These are phyloP conservation scores for Podila clonocystis DNA, from an alignment of 192 early-diverging fungal genomes.

Conservation along the genomic window DNA sequence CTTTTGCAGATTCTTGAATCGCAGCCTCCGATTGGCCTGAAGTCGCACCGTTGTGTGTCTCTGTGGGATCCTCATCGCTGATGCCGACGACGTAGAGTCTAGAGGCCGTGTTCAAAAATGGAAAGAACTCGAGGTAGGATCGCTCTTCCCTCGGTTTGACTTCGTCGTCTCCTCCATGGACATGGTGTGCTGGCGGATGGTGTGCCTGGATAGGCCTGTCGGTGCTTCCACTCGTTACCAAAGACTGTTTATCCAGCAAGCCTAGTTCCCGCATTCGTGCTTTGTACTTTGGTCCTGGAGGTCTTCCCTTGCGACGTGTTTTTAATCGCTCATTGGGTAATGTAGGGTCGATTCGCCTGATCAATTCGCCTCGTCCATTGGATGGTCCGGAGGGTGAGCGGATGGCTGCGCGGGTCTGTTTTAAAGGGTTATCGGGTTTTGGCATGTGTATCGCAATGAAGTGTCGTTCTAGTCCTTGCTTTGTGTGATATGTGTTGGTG, in stretches of 20 bases:
- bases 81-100: conserved; percentile 57
- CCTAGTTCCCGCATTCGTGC: background rate
- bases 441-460: conserved; percentile 36
- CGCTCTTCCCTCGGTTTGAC: conserved; percentile 86
- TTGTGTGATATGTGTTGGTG: conserved; percentile 42
- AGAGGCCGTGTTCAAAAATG: conserved; percentile 72
- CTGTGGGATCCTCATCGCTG: background rate
- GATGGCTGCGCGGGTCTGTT: background rate
- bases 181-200: conserved; percentile 24
- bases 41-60: background rate
- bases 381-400: background rate
- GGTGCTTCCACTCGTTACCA: background rate
- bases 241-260: conserved; percentile 10
- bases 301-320: conserved; percentile 36
- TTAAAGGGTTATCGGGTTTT: background rate
- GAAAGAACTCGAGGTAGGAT: conserved; percentile 82
- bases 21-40: background rate
- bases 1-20: background rate
- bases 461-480: conserved; percentile 49
- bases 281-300: conserved; percentile 25
- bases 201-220: conserved; percentile 3
- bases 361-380: background rate
- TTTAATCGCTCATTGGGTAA: conserved; percentile 7
- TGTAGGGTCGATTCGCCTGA: background rate
- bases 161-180: conserved; percentile 33